A percentile compares a stretch with the other conserved stretches of the same genome.
Evolutionary conservation across 202 grass and related monocot species (phyloP).

Genomic region (Cymbopogon flexuosus): DNA sequence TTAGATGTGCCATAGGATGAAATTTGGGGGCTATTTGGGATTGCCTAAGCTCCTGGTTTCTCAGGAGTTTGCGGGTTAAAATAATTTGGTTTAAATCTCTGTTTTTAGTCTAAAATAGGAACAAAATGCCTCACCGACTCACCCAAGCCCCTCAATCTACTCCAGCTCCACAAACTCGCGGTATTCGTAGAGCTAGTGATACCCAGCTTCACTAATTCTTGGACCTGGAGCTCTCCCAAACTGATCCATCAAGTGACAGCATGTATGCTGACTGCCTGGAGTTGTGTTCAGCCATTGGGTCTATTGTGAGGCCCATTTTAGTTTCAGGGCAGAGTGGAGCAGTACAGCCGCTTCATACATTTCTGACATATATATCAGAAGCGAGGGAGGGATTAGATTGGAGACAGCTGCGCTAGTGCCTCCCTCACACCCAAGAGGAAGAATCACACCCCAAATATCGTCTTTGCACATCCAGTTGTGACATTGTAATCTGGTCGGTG

Average conservation of each 20-base stretch:
- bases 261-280: neutral
- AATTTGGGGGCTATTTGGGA: neutral
- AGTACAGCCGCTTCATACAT: neutral
- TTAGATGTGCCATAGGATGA: neutral
- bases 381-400: neutral
- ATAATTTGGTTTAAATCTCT: neutral
- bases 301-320: neutral
- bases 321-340: neutral
- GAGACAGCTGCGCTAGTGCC: neutral
- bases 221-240: neutral
- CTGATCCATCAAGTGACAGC: neutral
- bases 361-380: neutral
- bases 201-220: neutral
- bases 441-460: neutral
- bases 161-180: neutral
- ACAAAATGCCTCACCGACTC: neutral
- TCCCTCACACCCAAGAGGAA: neutral
- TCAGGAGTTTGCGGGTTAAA: neutral
- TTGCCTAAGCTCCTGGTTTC: neutral
- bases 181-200: neutral
- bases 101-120: neutral
- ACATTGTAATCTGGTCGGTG: neutral
- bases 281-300: neutral
- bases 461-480: neutral
- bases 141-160: neutral